These are phyloP conservation scores for Arachis hypogaea DNA, from an alignment of 306 rosid genomes.

Conservation along the genomic window DNA sequence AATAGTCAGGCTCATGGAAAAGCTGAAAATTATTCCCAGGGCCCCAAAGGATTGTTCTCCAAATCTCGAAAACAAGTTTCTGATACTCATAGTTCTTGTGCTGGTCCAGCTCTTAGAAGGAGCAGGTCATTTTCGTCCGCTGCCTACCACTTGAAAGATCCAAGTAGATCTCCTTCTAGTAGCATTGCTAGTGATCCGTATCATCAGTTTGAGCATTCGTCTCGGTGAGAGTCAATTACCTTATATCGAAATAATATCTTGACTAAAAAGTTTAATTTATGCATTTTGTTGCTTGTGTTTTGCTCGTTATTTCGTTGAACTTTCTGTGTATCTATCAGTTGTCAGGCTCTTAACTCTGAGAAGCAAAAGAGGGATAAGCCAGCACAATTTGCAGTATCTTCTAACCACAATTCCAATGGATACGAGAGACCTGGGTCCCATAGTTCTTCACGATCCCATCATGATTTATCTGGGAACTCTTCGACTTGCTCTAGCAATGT, in stretches of 20 bases:
- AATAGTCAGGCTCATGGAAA: conserved; percentile 42
- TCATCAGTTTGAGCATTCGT: conserved; percentile 61
- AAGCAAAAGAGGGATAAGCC: conserved; percentile 55
- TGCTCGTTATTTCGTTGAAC: conserved; percentile 29
- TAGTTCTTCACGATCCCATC: conserved; percentile 62
- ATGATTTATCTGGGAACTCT: conserved; percentile 73
- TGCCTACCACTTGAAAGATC: conserved; percentile 60
- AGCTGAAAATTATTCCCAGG: conserved; percentile 51
- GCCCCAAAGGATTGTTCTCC: conserved; percentile 53
- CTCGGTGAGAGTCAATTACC: conserved; percentile 60
- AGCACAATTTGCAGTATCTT: conserved; percentile 47
- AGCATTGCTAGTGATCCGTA: conserved; percentile 51
- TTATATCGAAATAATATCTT: conserved; percentile 32
- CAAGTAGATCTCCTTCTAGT: conserved; percentile 73
- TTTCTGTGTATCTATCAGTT: conserved; percentile 48
- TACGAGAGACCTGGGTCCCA: conserved; percentile 56
- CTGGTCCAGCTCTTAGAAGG: conserved; percentile 71
- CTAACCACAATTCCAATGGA: conserved; percentile 48
- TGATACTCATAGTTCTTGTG: conserved; percentile 53
- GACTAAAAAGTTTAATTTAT: conserved; percentile 12
- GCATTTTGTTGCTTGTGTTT: not conserved
- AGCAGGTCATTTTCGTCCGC: conserved; percentile 88
- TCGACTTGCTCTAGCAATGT: conserved; percentile 73
- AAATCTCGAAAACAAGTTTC: conserved; percentile 62
- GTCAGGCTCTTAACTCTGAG: conserved; percentile 56